Percentiles rank a stretch among this genome's conserved stretches.
These are phyloP conservation scores for Paracoccidioides brasiliensis DNA, from an alignment of 2,329 filamentous ascomycete species.

Conservation along the genomic window DNA sequence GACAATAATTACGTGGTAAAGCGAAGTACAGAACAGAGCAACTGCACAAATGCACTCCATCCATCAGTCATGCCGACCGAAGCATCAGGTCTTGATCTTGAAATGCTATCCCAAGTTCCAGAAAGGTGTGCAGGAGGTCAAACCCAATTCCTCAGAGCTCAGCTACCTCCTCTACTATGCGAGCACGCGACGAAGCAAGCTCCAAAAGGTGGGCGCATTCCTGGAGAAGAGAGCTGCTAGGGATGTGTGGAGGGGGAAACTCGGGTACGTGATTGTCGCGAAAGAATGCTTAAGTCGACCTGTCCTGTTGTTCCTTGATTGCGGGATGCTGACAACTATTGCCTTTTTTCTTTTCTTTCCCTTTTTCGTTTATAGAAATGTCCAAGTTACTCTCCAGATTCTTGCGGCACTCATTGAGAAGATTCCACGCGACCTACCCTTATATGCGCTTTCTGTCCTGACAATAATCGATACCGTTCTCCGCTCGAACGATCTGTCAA, in stretches of 20 bases:
- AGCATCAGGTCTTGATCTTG: conserved; percentile 89
- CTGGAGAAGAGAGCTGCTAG: conserved; percentile 85
- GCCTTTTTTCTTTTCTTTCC: not conserved
- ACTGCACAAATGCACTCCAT: conserved; percentile 39
- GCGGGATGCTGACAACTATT: not conserved
- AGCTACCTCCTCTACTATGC: conserved; percentile 96
- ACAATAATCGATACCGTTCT: conserved; percentile 74
- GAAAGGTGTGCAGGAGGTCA: conserved; percentile 83
- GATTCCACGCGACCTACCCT: conserved; percentile 72
- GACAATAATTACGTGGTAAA: not conserved
- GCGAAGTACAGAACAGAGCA: not conserved
- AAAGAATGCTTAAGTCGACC: not conserved
- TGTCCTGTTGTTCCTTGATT: conserved; percentile 1
- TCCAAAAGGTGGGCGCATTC: conserved; percentile 90
- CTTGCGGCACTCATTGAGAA: conserved; percentile 86
- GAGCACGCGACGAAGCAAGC: conserved; percentile 83
- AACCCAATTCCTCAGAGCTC: conserved; percentile 91
- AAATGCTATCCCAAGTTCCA: conserved; percentile 93
- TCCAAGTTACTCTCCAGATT: conserved; percentile 90
- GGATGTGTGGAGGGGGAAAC: conserved; percentile 79
- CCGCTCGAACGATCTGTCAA: conserved; percentile 72
- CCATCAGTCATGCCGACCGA: conserved; percentile 60
- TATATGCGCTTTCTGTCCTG: conserved; percentile 76
- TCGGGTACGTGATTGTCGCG: conserved; percentile 52
- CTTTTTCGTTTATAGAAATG: conserved; percentile 48